Base-by-base conservation (phyloP, 768 basidiomycete species). In the Botryobasidium botryosum region DNA sequence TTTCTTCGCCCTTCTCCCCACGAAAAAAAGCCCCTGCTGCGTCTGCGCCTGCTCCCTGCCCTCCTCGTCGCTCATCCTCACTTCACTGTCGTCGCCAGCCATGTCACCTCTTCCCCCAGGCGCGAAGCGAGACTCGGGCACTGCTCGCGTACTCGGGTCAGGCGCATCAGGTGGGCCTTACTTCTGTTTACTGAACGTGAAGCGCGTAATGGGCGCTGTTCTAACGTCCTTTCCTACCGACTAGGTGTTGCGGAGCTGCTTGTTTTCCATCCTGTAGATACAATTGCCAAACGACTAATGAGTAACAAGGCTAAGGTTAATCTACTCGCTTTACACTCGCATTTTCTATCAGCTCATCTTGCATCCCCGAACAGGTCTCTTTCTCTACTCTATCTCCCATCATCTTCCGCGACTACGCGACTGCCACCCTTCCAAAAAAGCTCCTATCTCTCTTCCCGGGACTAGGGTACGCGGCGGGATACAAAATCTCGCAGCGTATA, bases 201-300 rank as follows among this genome's bases (percentile, higher is more conserved):
- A 7, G 23, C 17, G 20, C 10, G 15, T 45, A 29, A 8, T 17
- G 47, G 18, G n/a, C 21, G 26, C 7, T 23, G 27, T n/a, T 35
- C 2, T 6, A 31, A 28, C 2, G 27, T 23, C 24, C 10, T 18
- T 17, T 21, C 12, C 13, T 17, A 12, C 23, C 25, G 13, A 45
- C 15, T 51, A 92, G 91, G 91, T 57, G 69, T 99, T 55, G 88
- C 91, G 52, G 92, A 99, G 68, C 70, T 99, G 44, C 64, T 94
- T 53, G 75, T 96, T 17, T 94, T 96, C 66, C 90, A 94, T 59
- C 90, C 90, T 17, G 84, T 88, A 20, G 90, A 99, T 64, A 99
- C 94, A 1, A 78, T 96, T 44, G 88, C 94, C n/a, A 99, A 99
- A 62, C 80, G 92, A 28, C 62, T 99, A 43, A 99, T 99, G 92